Percentiles rank a stretch among this genome's conserved stretches.
These are phyloP conservation scores for Tinospora cordifolia DNA, from an alignment of 164 flowering plant genomes.

Conservation along the genomic window DNA sequence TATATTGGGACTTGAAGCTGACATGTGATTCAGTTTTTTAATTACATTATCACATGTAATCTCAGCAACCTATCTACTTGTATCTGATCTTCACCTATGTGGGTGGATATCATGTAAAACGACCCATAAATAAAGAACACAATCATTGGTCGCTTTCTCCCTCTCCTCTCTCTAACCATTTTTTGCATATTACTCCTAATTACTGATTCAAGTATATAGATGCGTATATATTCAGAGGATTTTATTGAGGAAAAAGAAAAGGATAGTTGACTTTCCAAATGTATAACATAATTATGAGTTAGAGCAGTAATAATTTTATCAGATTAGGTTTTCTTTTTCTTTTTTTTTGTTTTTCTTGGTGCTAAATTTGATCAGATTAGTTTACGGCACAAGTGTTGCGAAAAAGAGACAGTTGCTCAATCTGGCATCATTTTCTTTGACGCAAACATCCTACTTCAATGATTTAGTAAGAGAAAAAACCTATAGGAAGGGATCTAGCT, in stretches of 20 bases:
- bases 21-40: constrained; percentile 6
- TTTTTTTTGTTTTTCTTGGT: too few species aligned
- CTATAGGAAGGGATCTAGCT: background rate
- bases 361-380: background rate
- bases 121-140: too few species aligned
- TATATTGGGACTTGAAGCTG: constrained; percentile 38
- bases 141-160: too few species aligned
- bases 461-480: constrained; percentile 2
- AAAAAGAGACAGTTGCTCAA: constrained; percentile 1
- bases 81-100: background rate
- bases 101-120: too few species aligned
- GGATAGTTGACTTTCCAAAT: too few species aligned
- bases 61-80: constrained; percentile 8
- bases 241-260: too few species aligned
- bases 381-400: background rate
- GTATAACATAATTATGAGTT: background rate
- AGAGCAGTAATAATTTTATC: background rate
- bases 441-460: background rate
- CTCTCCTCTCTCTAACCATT: too few species aligned
- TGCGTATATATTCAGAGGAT: too few species aligned
- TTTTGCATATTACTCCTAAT: too few species aligned
- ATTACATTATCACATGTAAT: constrained; percentile 5
- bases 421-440: background rate
- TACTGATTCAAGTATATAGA: too few species aligned
- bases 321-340: background rate